Evolutionary conservation across 257 asterid genomes (phyloP), one percentile per base, ranked within the genome.

Genomic region (Anisodus tanguticus): DNA sequence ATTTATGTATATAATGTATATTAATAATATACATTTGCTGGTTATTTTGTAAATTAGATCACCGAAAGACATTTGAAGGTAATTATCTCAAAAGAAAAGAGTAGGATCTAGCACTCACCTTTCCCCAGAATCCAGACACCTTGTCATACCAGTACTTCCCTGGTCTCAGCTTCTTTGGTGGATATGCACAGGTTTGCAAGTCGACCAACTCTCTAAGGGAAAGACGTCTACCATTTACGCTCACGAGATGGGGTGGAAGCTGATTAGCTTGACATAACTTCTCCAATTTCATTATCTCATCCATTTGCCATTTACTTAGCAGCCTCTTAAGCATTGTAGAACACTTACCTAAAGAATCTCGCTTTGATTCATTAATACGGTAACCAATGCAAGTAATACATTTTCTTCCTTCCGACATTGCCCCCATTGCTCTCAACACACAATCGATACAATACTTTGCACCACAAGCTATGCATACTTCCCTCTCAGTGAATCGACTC

Each of bases 331-430:
- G 91, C 94, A 91, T 87, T 81, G 88, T 89, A 2, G 99, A 91
- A 64, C 92, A 74, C 84, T 94, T 95, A 60, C 99, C 99, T 9
- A 97, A 89, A 13, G 89, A 88, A 77, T 87, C 86, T 43, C 99
- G 83, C 55, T 86, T 93, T 7, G 93, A 60, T 88, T 97, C 98
- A 63, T 91, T 87, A 71, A 97, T 91, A 35, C 88, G 83, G 82
- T 67, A 88, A 15, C 94, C 92, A 12, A 93, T 89, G 83, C 98
- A 95, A 49, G 90, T 15, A 60, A 93, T 84, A 62, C 99, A 97
- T 83, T 97, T 97, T 84, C 99, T 90, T 53, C 99, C 99, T 87
- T 97, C 98, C 0, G 97, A 93, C 99, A 97, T 95, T 39, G 97
- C 92, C 66, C 99, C 99, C 99, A 97, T 97, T 70, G 98, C 96